Evolutionary conservation across 768 basidiomycete species (phyloP).

Genomic region (Hygrocybe coccinea): DNA sequence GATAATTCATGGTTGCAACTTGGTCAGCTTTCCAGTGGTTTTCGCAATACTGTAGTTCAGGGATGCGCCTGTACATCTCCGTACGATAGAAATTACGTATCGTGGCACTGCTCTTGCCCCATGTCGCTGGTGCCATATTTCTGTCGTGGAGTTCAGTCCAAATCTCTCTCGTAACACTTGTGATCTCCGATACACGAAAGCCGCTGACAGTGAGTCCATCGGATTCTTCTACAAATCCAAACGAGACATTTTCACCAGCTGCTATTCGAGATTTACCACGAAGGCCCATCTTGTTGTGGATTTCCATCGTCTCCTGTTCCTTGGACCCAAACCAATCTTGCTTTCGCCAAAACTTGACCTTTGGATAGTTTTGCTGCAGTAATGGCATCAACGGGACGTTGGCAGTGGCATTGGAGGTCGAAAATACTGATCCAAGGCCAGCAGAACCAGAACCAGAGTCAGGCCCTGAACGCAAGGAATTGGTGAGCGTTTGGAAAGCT

Average conservation of each 20-base stretch:
- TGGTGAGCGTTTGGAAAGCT: too few relatives aligned
- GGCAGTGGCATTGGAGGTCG: too few relatives aligned
- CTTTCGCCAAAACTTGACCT: too few relatives aligned
- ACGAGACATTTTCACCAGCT: not conserved
- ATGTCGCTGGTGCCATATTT: not conserved
- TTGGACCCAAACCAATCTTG: too few relatives aligned
- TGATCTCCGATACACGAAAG: not conserved
- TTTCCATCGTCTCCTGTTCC: not conserved
- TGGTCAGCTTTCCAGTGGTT: conserved; percentile 11
- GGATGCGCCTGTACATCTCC: conserved; percentile 6
- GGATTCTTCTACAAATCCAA: not conserved
- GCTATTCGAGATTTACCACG: not conserved
- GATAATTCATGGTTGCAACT: conserved; percentile 6
- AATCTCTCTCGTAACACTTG: not conserved
- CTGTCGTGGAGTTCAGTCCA: not conserved
- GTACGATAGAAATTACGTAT: not conserved
- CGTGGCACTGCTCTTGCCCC: too few relatives aligned
- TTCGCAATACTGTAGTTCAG: conserved; percentile 9
- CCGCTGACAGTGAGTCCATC: not conserved
- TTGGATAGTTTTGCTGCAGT: too few relatives aligned
- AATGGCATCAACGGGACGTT: too few relatives aligned
- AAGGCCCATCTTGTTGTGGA: not conserved
- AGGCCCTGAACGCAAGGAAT: too few relatives aligned
- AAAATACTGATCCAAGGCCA: too few relatives aligned
- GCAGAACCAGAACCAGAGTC: too few relatives aligned